These are phyloP conservation scores for Stephanodiscus minutulus DNA, from an alignment of 108 stramenopile species.

Conservation along the genomic window DNA sequence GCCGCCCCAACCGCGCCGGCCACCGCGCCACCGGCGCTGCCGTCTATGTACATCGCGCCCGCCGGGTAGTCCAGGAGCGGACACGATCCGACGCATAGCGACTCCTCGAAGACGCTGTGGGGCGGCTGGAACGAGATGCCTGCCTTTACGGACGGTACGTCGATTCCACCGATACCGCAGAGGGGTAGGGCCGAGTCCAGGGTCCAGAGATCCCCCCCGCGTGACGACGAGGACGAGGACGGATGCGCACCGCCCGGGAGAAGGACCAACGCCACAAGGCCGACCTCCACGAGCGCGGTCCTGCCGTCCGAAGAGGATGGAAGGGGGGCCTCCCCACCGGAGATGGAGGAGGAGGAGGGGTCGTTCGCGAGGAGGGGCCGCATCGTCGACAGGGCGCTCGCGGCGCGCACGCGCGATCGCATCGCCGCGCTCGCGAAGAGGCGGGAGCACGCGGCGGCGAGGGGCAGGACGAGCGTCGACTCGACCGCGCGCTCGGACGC, in stretches of 20 bases:
- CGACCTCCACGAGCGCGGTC: slow-evolving; percentile 39
- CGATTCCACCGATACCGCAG: background rate
- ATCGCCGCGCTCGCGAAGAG: slow-evolving; percentile 52
- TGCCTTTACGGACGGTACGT: slow-evolving; percentile 11
- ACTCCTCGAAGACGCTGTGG: slow-evolving; percentile 45
- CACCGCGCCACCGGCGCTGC: background rate
- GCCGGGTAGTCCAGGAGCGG: slow-evolving; percentile 34
- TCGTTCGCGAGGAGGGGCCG: slow-evolving; percentile 17
- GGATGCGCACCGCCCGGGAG: background rate
- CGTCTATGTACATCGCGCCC: slow-evolving; percentile 4
- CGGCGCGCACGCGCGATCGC: slow-evolving; percentile 60
- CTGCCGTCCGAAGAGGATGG: too few relatives aligned
- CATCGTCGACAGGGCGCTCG: slow-evolving; percentile 40
- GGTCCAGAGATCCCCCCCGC: slow-evolving; percentile 11
- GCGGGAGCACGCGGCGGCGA: slow-evolving; percentile 66
- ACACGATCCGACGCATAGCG: slow-evolving; percentile 19
- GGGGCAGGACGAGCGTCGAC: slow-evolving; percentile 71
- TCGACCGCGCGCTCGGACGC: slow-evolving; percentile 81
- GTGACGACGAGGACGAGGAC: background rate
- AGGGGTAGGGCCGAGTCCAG: slow-evolving; percentile 9
- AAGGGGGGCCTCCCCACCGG: too few relatives aligned
- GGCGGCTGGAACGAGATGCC: slow-evolving; percentile 20
- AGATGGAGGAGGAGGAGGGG: too few relatives aligned
- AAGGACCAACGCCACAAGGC: slow-evolving; percentile 36
- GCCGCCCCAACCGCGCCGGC: slow-evolving; percentile 21